Conservation (phyloP, 108 stramenopile species). For the Cyclostephanos invisitatus region DNA sequence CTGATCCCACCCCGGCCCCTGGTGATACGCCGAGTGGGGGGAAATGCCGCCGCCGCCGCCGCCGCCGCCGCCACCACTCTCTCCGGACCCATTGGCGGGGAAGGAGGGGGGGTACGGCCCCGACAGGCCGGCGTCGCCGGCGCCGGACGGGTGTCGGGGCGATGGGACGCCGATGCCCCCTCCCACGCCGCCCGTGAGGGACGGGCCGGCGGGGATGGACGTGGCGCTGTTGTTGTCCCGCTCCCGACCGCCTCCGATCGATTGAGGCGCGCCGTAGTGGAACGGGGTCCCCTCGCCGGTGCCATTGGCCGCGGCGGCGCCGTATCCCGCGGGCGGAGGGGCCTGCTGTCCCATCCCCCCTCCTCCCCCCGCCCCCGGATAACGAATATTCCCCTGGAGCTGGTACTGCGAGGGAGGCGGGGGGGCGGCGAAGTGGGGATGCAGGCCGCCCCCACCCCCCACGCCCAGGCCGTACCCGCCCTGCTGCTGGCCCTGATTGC, state of each 20-base stretch:
- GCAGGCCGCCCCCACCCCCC: neutral
- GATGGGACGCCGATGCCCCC: constrained; percentile 2
- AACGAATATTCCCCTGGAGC: neutral
- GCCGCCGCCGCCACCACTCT: neutral
- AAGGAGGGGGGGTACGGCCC: constrained; percentile 32
- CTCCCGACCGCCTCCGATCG: neutral
- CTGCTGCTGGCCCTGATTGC: constrained; percentile 14
- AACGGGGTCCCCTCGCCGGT: neutral
- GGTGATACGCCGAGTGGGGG: constrained; percentile 16
- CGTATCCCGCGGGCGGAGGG: neutral
- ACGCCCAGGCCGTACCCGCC: constrained; percentile 5
- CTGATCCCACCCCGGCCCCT: constrained; percentile 34
- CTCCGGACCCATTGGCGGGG: constrained; percentile 14
- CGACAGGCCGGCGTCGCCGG: constrained; percentile 11
- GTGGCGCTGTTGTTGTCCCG: neutral
- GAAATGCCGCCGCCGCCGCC: neutral
- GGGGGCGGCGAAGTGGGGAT: neutral
- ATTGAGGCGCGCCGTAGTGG: neutral
- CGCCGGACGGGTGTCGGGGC: neutral
- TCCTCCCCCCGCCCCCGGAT: constrained; percentile 2
- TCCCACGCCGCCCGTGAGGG: neutral
- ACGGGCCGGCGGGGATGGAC: constrained; percentile 4
- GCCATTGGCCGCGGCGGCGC: neutral
- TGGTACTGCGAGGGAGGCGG: neutral
- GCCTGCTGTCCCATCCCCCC: constrained; percentile 5